Percentiles rank a stretch among this genome's conserved stretches.
These are phyloP conservation scores for Poterioochromonas sp. DNA, from an alignment of 352 stramenopile genomes.

Conservation along the genomic window DNA sequence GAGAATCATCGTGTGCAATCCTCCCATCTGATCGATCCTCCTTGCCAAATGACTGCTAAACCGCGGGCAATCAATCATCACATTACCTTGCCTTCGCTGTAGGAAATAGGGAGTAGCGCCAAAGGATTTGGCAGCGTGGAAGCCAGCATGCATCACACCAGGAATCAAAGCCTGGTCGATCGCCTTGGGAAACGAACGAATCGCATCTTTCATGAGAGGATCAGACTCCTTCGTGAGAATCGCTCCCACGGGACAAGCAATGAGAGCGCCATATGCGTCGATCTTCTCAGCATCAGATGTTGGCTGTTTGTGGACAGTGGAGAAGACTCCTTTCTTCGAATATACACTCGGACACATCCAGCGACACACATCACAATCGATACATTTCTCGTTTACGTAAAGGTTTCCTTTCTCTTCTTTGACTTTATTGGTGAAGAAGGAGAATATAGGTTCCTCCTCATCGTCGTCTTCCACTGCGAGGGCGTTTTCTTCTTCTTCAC, in stretches of 20 bases:
- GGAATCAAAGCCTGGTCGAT: constrained; percentile 32
- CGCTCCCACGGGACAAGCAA: constrained; percentile 39
- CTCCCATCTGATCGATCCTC: constrained; percentile 18
- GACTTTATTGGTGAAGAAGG: too few species aligned
- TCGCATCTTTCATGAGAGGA: constrained; percentile 36
- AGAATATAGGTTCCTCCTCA: neutral
- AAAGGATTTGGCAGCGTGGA: constrained; percentile 37
- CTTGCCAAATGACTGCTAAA: constrained; percentile 30
- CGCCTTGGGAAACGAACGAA: constrained; percentile 38
- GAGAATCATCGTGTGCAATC: constrained; percentile 37
- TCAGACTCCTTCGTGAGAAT: constrained; percentile 38
- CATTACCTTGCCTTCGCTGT: constrained; percentile 26
- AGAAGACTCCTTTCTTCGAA: neutral
- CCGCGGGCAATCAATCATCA: constrained; percentile 42
- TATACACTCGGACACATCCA: constrained; percentile 42
- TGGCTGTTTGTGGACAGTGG: constrained; percentile 36
- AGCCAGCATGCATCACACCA: constrained; percentile 39
- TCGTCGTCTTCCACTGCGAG: neutral
- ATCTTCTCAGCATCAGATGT: constrained; percentile 39
- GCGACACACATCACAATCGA: constrained; percentile 44
- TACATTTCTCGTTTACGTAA: constrained; percentile 44
- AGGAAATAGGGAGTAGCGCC: constrained; percentile 38
- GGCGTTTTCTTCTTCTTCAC: neutral
- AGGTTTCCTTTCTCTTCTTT: constrained; percentile 40
- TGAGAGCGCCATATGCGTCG: constrained; percentile 38